Percentiles rank a stretch among this genome's conserved stretches.
phyloP scores from a whole-genome alignment of 305 asterid genomes.

The Fraxinus greggii region DNA sequence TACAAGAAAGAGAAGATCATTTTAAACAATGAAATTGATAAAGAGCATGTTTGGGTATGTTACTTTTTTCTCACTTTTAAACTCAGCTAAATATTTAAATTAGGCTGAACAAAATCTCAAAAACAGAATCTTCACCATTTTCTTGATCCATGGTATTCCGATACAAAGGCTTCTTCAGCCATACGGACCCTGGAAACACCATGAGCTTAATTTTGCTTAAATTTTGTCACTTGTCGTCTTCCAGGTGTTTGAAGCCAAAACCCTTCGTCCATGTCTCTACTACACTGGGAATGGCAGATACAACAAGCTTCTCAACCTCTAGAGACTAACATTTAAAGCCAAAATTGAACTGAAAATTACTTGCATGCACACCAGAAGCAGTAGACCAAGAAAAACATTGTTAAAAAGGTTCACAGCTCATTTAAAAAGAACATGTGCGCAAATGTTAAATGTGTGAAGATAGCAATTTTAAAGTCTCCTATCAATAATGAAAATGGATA shows the following conservation, averaged over 20 bases:
- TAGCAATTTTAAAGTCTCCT: background rate
- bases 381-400: background rate
- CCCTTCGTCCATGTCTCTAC: constrained; percentile 87
- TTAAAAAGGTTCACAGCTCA: background rate
- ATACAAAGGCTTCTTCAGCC: constrained; percentile 68
- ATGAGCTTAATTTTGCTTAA: constrained; percentile 67
- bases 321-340: constrained; percentile 52
- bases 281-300: constrained; percentile 81
- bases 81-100: background rate
- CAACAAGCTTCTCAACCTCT: constrained; percentile 71
- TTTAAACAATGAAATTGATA: background rate
- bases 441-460: background rate
- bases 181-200: constrained; percentile 87
- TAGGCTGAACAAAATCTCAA: background rate
- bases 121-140: constrained; percentile 36
- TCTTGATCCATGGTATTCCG: constrained; percentile 25
- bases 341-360: constrained; percentile 18
- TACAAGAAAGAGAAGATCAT: background rate
- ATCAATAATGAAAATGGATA: background rate
- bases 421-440: background rate
- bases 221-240: constrained; percentile 58
- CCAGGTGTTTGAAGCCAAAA: constrained; percentile 74
- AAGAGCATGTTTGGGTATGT: background rate
- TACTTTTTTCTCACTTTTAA: background rate
- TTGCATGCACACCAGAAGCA: background rate